phyloP scores from a whole-genome alignment of 2,329 filamentous ascomycete genomes.

The Ceratocystis diversiconidia region DNA sequence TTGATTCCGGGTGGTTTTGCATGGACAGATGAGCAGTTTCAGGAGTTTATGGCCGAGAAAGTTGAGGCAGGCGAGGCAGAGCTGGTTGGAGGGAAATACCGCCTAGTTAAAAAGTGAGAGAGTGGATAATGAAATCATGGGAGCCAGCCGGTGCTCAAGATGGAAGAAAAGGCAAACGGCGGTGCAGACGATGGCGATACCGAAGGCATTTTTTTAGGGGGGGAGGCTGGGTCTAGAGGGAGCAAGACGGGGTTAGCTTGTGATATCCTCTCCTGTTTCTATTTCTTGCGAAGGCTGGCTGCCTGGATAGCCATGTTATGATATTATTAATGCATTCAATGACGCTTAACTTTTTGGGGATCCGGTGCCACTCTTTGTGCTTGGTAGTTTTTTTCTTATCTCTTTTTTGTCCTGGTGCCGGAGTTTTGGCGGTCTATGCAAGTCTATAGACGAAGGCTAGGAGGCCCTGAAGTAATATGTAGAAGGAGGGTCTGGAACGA shows the following conservation, averaged over 20 bases:
- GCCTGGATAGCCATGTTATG: not conserved
- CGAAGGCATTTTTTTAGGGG: not conserved
- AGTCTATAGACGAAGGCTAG: not conserved
- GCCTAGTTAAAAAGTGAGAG: conserved; percentile 44
- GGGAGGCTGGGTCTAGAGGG: not conserved
- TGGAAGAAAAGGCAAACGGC: not conserved
- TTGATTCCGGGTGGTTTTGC: conserved; percentile 75
- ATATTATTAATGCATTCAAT: not conserved
- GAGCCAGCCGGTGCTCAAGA: not conserved
- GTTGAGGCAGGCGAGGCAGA: conserved; percentile 58
- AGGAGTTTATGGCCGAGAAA: conserved; percentile 66
- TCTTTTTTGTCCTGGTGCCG: not conserved
- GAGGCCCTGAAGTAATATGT: not conserved
- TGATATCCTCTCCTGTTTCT: not conserved
- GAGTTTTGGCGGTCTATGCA: not conserved
- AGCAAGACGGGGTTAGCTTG: not conserved
- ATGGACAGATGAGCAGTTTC: conserved; percentile 78
- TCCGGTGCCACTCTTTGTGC: too few relatives aligned
- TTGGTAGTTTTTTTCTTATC: not conserved
- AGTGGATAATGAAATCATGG: not conserved
- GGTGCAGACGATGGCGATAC: not conserved
- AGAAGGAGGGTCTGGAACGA: not conserved
- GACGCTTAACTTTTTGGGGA: not conserved
- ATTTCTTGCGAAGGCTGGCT: not conserved
- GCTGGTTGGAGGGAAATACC: conserved; percentile 56